phyloP scores from a whole-genome alignment of 805 yeast genomes.

The Wickerhamiella sorbophila region DNA sequence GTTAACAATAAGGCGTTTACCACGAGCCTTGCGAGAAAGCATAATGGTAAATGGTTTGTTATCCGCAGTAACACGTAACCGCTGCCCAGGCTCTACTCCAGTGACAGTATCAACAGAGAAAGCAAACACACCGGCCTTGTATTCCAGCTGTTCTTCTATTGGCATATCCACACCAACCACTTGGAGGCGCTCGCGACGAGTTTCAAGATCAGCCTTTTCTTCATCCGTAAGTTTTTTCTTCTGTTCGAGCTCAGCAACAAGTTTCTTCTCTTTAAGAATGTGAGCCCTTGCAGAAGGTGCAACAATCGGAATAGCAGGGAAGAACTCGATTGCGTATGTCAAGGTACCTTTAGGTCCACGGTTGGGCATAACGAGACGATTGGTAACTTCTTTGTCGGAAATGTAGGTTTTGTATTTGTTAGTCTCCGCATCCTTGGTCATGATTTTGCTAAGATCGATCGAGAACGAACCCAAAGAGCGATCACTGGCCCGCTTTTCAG shows the following conservation, averaged over 20 bases:
- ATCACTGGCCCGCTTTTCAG: slow-evolving; percentile 63
- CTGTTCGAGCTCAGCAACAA: slow-evolving; percentile 16
- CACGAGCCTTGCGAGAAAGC: slow-evolving; percentile 41
- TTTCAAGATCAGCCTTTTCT: slow-evolving; percentile 21
- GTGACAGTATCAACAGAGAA: slow-evolving; percentile 32
- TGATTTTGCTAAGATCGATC: slow-evolving; percentile 49
- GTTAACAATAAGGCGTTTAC: slow-evolving; percentile 17
- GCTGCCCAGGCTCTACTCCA: slow-evolving; percentile 31
- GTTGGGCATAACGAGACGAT: slow-evolving; percentile 49
- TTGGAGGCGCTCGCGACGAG: slow-evolving; percentile 19
- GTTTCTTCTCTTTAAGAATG: slow-evolving; percentile 40
- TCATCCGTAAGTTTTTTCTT: slow-evolving; percentile 14
- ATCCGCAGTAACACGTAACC: slow-evolving; percentile 66
- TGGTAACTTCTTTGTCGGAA: slow-evolving; percentile 42
- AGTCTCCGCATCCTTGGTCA: slow-evolving; percentile 39
- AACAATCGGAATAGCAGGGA: slow-evolving; percentile 68
- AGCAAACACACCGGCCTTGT: slow-evolving; percentile 65
- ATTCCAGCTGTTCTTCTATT: slow-evolving; percentile 37
- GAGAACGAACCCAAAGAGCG: slow-evolving; percentile 77
- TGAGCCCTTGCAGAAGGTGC: slow-evolving; percentile 41
- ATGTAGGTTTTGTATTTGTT: slow-evolving; percentile 49
- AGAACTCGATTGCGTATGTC: slow-evolving; percentile 63
- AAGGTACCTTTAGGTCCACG: slow-evolving; percentile 77
- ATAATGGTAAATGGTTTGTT: slow-evolving; percentile 52
- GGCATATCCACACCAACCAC: slow-evolving; percentile 22